Evolutionary conservation across 2,329 filamentous ascomycete genomes (phyloP).

Genomic region (Blastomyces gilchristii): DNA sequence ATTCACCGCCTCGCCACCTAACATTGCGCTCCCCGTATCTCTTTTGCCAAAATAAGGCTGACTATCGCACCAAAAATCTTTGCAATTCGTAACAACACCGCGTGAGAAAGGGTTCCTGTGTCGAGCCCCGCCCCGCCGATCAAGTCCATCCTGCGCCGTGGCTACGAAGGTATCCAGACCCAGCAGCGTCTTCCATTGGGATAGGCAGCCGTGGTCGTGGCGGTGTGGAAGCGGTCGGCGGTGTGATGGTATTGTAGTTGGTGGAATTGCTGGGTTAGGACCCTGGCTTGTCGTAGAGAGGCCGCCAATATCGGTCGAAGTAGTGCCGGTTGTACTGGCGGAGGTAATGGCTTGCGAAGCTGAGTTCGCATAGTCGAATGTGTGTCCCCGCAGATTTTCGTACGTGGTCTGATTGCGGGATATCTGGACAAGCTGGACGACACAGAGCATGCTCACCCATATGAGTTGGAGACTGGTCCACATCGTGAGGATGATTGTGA

Average conservation of each 20-base stretch:
- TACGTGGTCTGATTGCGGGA: slow-evolving; percentile 89
- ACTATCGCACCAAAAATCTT: slow-evolving; percentile 92
- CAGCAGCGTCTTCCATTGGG: slow-evolving; percentile 72
- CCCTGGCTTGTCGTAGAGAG: slow-evolving; percentile 57
- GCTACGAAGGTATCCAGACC: slow-evolving; percentile 91
- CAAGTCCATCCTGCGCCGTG: slow-evolving; percentile 66
- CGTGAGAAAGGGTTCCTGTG: slow-evolving; percentile 74
- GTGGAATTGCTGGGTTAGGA: slow-evolving; percentile 47
- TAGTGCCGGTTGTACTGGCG: slow-evolving; percentile 60
- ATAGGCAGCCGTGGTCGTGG: slow-evolving; percentile 52
- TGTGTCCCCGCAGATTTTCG: slow-evolving; percentile 84
- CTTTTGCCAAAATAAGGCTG: slow-evolving; percentile 67
- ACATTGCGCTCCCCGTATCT: slow-evolving; percentile 61
- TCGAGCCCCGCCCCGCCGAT: slow-evolving; percentile 39
- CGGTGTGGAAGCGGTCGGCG: slow-evolving; percentile 42
- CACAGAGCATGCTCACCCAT: slow-evolving; percentile 95
- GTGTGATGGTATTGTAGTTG: slow-evolving; percentile 28
- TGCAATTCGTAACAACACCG: slow-evolving; percentile 79
- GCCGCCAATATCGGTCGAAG: slow-evolving; percentile 56
- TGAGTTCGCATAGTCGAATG: slow-evolving; percentile 46
- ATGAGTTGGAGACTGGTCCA: slow-evolving; percentile 80
- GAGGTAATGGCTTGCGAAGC: slow-evolving; percentile 50
- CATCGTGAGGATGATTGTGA: slow-evolving; percentile 65
- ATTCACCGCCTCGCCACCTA: slow-evolving; percentile 71
- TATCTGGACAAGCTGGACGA: slow-evolving; percentile 88